phyloP scores from a whole-genome alignment of 176 grass and related monocot genomes.

The Lolium multiflorum region DNA sequence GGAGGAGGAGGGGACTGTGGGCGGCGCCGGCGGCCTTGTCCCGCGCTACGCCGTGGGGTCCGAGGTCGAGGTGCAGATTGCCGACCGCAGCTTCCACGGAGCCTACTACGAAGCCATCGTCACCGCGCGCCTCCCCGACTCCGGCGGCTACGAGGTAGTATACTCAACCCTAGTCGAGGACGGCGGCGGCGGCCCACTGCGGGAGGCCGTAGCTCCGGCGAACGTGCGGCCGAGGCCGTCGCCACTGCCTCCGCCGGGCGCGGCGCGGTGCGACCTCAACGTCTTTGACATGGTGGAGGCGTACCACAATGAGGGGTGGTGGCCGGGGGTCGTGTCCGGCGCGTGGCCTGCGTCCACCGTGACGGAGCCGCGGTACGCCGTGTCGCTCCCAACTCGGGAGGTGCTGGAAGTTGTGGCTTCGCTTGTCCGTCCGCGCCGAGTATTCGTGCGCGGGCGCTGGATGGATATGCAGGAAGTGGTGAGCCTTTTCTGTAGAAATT shows the following conservation, averaged over 20 bases:
- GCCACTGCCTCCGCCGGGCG: not conserved
- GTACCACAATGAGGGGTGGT: constrained; percentile 65
- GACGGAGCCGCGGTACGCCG: constrained; percentile 29
- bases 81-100: constrained; percentile 6
- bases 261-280: not conserved
- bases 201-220: not conserved
- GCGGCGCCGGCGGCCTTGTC: not conserved
- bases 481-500: not conserved
- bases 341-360: not conserved
- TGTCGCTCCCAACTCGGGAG: constrained; percentile 56
- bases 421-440: constrained; percentile 48
- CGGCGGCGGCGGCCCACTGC: not conserved
- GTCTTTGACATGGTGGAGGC: constrained; percentile 59
- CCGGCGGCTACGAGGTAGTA: constrained; percentile 28
- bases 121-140: not conserved
- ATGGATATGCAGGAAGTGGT: constrained; percentile 43
- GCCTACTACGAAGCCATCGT: constrained; percentile 41
- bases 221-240: constrained; percentile 33
- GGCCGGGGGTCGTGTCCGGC: constrained; percentile 60
- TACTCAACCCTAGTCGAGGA: not conserved
- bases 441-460: constrained; percentile 52
- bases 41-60: not conserved
- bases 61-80: constrained; percentile 37
- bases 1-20: not conserved
- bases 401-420: constrained; percentile 35